A percentile compares a stretch with the other conserved stretches of the same genome.
Conservation (phyloP, 1,284 basidiomycete genomes). For the Microstroma glucosiphilum region DNA sequence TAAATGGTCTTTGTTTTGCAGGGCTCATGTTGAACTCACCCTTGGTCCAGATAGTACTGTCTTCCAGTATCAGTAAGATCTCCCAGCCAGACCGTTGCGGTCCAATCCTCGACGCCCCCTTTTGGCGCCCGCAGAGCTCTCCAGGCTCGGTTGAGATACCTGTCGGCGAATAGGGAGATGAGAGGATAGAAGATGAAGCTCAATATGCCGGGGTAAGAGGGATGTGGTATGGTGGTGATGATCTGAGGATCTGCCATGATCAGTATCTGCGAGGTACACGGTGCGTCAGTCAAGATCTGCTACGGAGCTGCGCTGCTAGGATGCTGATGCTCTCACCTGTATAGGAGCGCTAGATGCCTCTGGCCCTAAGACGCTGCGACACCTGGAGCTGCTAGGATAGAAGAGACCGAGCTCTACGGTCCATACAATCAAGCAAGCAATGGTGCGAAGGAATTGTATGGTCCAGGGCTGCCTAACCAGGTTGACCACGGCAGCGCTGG, state of each 20-base stretch:
- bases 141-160: not conserved
- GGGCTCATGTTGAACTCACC: not conserved
- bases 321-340: slow-evolving; percentile 4
- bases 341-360: not conserved
- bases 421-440: not conserved
- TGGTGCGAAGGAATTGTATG: not conserved
- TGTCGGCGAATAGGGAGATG: not conserved
- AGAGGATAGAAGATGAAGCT: not conserved
- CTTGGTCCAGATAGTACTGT: not conserved
- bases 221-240: not conserved
- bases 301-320: not conserved
- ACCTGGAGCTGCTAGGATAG: not conserved
- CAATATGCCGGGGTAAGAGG: not conserved
- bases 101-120: not conserved
- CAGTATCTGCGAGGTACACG: not conserved
- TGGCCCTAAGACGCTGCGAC: not conserved
- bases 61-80: not conserved
- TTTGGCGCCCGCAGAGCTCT: not conserved
- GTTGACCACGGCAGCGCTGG: not conserved
- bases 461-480: not conserved
- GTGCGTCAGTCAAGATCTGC: not conserved
- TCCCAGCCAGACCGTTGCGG: slow-evolving; percentile 1
- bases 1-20: too few relatives aligned
- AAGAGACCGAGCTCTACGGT: not conserved
- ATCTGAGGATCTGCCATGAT: slow-evolving; percentile 5